phyloP scores from a whole-genome alignment of 2,329 filamentous ascomycete genomes.

The Aspergillus ruber region DNA sequence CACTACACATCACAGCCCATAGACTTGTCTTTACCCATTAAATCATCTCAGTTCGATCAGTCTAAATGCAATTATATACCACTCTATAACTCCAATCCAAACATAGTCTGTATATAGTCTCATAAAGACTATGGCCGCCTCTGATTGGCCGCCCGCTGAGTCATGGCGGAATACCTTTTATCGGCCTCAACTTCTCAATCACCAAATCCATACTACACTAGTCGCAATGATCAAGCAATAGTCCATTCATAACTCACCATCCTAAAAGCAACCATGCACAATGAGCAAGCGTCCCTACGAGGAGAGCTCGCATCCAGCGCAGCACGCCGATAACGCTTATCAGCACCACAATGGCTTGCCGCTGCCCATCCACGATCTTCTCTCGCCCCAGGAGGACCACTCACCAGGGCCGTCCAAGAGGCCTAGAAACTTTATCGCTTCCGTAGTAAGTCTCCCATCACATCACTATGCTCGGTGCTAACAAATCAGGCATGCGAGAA shows the following conservation, averaged over 20 bases:
- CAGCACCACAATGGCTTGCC: conserved; percentile 14
- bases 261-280: conserved; percentile 21
- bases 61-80: background rate
- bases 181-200: background rate
- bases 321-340: conserved; percentile 16
- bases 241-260: background rate
- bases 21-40: background rate
- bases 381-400: conserved; percentile 29
- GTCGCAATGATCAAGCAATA: background rate
- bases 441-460: conserved; percentile 22
- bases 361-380: conserved; percentile 27
- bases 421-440: conserved; percentile 35
- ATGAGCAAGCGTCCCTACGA: conserved; percentile 34
- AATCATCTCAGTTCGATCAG: background rate
- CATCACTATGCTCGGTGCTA: background rate
- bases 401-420: conserved; percentile 23
- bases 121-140: background rate
- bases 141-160: background rate
- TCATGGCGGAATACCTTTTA: background rate
- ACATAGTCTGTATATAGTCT: background rate
- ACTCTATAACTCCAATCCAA: background rate
- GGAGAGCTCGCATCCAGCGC: conserved; percentile 20
- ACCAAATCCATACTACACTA: background rate
- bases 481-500: conserved; percentile 45
- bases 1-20: background rate